A percentile compares a stretch with the other conserved stretches of the same genome.
Evolutionary conservation across 2,329 filamentous ascomycete species (phyloP).

Genomic region (Fusarium luffae): DNA sequence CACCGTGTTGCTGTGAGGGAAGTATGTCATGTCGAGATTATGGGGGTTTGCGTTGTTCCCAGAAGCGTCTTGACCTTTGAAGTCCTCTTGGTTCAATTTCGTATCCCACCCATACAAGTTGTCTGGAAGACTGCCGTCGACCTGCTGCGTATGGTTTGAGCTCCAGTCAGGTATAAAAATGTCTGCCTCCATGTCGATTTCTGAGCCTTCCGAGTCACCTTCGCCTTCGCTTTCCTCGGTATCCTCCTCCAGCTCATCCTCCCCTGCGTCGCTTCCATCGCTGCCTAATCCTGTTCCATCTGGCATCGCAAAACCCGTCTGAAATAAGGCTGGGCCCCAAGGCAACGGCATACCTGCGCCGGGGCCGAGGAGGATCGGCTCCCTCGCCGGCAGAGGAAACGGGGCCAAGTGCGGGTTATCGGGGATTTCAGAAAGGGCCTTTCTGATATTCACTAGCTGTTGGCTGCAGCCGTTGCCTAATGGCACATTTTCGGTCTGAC

Average conservation of each 20-base stretch:
- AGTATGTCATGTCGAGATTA: constrained; percentile 50
- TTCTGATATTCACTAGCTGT: constrained; percentile 45
- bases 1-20: constrained; percentile 49
- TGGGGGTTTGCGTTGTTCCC: not conserved
- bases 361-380: not conserved
- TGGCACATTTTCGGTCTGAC: constrained; percentile 34
- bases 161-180: constrained; percentile 14
- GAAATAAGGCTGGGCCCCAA: constrained; percentile 25
- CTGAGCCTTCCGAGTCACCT: constrained; percentile 19
- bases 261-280: constrained; percentile 29
- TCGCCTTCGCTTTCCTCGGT: constrained; percentile 39
- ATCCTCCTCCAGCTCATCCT: constrained; percentile 34
- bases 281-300: constrained; percentile 23
- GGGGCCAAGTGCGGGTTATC: constrained; percentile 47
- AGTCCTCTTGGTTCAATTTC: constrained; percentile 11
- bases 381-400: not conserved
- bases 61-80: not conserved
- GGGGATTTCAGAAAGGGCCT: constrained; percentile 42
- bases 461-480: constrained; percentile 24
- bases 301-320: constrained; percentile 15
- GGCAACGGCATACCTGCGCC: constrained; percentile 2
- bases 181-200: constrained; percentile 19
- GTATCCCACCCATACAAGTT: constrained; percentile 28
- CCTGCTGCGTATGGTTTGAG: constrained; percentile 2
- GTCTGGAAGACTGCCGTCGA: constrained; percentile 6